Evolutionary conservation across 1,284 basidiomycete genomes (phyloP).

Genomic region (Schizopora paradoxa): DNA sequence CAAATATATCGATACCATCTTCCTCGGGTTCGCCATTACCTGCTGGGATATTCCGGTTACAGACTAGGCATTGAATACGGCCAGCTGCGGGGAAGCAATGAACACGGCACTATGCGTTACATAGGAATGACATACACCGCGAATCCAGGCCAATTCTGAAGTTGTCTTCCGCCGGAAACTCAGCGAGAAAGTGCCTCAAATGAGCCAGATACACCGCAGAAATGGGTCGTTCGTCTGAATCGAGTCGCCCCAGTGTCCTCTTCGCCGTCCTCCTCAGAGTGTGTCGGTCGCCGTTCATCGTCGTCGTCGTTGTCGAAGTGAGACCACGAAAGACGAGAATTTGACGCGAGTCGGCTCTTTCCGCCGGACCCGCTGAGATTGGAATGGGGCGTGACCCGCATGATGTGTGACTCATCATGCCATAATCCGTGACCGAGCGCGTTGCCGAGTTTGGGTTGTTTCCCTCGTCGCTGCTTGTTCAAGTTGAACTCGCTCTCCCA

Average conservation of each 20-base stretch:
- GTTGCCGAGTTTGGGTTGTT: too few relatives aligned
- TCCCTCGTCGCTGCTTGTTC: too few relatives aligned
- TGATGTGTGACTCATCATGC: too few relatives aligned
- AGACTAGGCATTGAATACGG: slow-evolving; percentile 6
- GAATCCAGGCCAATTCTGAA: slow-evolving; percentile 10
- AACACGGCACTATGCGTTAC: not conserved
- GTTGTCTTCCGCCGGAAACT: slow-evolving; percentile 7
- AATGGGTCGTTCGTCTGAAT: not conserved
- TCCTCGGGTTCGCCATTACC: slow-evolving; percentile 12
- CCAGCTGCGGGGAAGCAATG: slow-evolving; percentile 1
- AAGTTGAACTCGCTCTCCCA: too few relatives aligned
- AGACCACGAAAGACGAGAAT: too few relatives aligned
- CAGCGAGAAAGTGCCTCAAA: slow-evolving; percentile 7
- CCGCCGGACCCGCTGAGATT: too few relatives aligned
- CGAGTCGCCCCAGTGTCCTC: slow-evolving; percentile 6
- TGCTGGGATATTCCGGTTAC: slow-evolving; percentile 3
- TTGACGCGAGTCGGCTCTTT: too few relatives aligned
- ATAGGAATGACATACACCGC: slow-evolving; percentile 3
- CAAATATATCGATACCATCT: slow-evolving; percentile 12
- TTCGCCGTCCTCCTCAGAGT: slow-evolving; percentile 4
- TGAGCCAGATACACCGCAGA: slow-evolving; percentile 9
- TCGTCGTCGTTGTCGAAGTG: too few relatives aligned
- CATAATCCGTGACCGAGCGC: too few relatives aligned
- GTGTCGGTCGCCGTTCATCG: slow-evolving; percentile 1
- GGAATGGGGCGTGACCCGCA: too few relatives aligned